phyloP scores from a whole-genome alignment of 1,284 basidiomycete genomes.

The Marasmius tenuissimus region DNA sequence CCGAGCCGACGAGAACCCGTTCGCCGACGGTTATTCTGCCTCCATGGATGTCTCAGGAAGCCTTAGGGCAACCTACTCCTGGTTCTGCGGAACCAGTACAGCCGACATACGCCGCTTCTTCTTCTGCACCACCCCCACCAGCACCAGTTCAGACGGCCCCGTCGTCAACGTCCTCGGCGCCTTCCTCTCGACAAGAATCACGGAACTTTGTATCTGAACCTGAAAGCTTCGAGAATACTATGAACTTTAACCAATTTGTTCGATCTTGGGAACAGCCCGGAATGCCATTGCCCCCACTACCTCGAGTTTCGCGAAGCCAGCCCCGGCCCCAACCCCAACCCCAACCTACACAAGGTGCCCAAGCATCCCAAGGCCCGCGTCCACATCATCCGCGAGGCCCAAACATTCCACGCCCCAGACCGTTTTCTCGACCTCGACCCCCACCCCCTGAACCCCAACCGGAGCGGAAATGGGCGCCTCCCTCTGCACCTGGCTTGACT shows the following conservation, averaged over 20 bases:
- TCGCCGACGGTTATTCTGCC: not conserved
- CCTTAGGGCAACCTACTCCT: not conserved
- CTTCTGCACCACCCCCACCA: not conserved
- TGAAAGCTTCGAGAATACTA: not conserved
- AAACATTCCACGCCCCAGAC: too few relatives aligned
- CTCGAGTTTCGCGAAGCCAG: not conserved
- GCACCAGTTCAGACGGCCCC: not conserved
- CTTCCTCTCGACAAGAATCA: not conserved
- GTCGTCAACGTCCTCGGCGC: not conserved
- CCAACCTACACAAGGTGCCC: not conserved
- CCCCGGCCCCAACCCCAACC: not conserved
- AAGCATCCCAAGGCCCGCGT: not conserved
- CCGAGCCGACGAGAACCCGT: too few relatives aligned
- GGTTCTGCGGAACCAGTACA: not conserved
- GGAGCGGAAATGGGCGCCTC: slow-evolving; percentile 47
- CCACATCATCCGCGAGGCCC: not conserved
- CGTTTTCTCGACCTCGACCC: not conserved
- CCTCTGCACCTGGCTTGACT: slow-evolving; percentile 57
- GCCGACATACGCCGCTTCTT: not conserved
- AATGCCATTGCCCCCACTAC: not conserved
- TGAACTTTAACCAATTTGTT: not conserved
- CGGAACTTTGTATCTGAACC: not conserved
- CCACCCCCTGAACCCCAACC: slow-evolving; percentile 17
- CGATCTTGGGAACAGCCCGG: not conserved
- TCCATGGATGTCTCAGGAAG: not conserved